These are phyloP conservation scores for Vararia minispora DNA, from an alignment of 768 basidiomycete genomes.

Conservation along the genomic window DNA sequence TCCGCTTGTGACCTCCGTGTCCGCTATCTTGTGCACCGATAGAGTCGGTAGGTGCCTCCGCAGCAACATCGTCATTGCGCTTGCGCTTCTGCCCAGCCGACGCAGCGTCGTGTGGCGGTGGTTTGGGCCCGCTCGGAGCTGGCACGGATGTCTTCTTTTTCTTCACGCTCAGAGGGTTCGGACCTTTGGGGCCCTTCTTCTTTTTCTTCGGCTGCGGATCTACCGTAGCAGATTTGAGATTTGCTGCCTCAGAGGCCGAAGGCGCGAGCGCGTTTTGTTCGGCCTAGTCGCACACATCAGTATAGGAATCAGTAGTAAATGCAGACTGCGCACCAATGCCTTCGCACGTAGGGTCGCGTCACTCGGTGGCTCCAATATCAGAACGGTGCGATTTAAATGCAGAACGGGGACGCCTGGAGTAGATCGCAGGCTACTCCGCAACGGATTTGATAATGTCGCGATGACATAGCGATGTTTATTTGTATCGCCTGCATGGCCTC, in stretches of 20 bases:
- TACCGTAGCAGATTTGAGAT: constrained; percentile 25
- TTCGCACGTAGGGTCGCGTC: constrained; percentile 66
- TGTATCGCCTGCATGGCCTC: constrained; percentile 46
- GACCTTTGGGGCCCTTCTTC: constrained; percentile 66
- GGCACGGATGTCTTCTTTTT: constrained; percentile 47
- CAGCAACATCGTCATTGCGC: constrained; percentile 15
- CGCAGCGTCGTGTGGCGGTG: constrained; percentile 2
- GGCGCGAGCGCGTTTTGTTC: constrained; percentile 54
- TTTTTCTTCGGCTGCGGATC: constrained; percentile 43
- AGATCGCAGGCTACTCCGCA: constrained; percentile 56
- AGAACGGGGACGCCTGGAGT: constrained; percentile 84
- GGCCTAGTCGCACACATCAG: constrained; percentile 27
- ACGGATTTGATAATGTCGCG: constrained; percentile 68
- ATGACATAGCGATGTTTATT: constrained; percentile 93
- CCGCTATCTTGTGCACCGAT: constrained; percentile 7
- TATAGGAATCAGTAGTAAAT: not conserved
- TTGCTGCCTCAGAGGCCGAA: constrained; percentile 33
- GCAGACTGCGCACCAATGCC: constrained; percentile 31
- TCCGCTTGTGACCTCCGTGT: constrained; percentile 18
- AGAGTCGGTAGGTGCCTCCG: constrained; percentile 1
- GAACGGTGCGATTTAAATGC: constrained; percentile 85
- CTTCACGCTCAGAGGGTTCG: constrained; percentile 89
- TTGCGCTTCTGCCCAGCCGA: constrained; percentile 20
- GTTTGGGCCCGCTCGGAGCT: constrained; percentile 5
- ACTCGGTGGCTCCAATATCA: constrained; percentile 87